Percentiles rank a stretch among this genome's conserved stretches.
These are phyloP conservation scores for Tephrocybe rancida DNA, from an alignment of 768 basidiomycete genomes.

Conservation along the genomic window DNA sequence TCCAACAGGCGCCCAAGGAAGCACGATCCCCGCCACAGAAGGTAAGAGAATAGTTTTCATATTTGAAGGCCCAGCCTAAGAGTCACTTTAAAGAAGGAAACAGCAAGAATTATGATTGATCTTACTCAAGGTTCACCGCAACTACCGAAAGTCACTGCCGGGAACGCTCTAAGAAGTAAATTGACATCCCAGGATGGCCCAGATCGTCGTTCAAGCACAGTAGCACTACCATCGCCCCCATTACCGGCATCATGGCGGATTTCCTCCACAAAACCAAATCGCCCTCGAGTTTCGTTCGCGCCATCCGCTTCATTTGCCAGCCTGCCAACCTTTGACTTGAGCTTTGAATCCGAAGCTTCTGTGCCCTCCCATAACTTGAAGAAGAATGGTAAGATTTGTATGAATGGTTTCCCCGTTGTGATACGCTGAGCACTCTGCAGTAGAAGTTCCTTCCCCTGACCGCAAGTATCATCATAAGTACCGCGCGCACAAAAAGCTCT, in stretches of 20 bases:
- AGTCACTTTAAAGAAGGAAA: slow-evolving; percentile 5
- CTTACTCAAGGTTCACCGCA: slow-evolving; percentile 36
- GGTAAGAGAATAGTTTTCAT: neutral
- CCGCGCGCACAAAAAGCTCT: neutral
- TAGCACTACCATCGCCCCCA: neutral
- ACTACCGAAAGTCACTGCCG: neutral
- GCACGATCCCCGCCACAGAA: neutral
- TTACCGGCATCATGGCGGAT: neutral
- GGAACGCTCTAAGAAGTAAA: neutral
- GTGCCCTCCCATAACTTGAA: neutral
- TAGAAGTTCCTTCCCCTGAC: neutral
- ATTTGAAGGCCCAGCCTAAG: neutral
- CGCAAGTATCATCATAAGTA: neutral
- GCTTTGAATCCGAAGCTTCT: neutral
- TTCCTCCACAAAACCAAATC: neutral
- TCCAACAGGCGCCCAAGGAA: neutral
- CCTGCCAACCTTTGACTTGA: neutral
- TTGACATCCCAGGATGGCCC: neutral
- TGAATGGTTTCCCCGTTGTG: neutral
- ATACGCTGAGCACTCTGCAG: neutral
- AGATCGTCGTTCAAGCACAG: neutral
- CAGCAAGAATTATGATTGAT: slow-evolving; percentile 38
- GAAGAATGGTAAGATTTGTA: slow-evolving; percentile 3
- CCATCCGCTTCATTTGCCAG: slow-evolving; percentile 7
- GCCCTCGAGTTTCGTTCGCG: slow-evolving; percentile 16